Evolutionary conservation across 306 rosid genomes (phyloP).

Genomic region (Cicer yamashitae): DNA sequence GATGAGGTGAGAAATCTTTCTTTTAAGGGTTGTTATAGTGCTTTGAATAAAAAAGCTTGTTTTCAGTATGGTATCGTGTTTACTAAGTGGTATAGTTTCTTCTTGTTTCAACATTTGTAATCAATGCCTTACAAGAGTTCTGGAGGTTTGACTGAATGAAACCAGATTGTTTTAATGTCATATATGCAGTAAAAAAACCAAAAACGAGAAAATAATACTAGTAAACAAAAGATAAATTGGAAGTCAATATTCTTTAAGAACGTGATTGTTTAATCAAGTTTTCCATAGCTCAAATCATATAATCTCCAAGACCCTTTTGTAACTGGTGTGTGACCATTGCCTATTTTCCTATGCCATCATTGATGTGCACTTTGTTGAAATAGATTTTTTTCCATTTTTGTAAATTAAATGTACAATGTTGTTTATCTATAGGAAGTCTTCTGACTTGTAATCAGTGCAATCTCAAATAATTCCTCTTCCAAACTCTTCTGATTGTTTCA

Average conservation of each 20-base stretch:
- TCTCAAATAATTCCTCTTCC: constrained; percentile 15
- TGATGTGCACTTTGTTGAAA: constrained; percentile 19
- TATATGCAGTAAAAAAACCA: not conserved
- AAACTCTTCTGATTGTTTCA: constrained; percentile 28
- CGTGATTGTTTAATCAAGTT: not conserved
- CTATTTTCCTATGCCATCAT: constrained; percentile 14
- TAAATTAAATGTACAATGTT: not conserved
- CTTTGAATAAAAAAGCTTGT: not conserved
- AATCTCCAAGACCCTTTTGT: not conserved
- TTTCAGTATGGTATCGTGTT: constrained; percentile 16
- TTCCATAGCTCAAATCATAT: not conserved
- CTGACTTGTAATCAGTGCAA: constrained; percentile 27
- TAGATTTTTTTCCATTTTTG: constrained; percentile 8
- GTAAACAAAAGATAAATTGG: not conserved
- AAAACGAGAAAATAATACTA: not conserved
- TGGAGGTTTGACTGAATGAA: constrained; percentile 5
- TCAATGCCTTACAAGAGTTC: not conserved
- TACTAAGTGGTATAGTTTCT: not conserved
- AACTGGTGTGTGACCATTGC: not conserved
- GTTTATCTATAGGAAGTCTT: constrained; percentile 28
- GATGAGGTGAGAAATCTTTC: not conserved
- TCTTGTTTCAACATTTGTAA: not conserved
- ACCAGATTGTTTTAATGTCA: constrained; percentile 8
- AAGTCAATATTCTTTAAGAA: not conserved
- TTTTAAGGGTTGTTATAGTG: not conserved